These are phyloP conservation scores for Wilhelminamyces savonicus DNA, from an alignment of 805 yeast species.

Conservation along the genomic window DNA sequence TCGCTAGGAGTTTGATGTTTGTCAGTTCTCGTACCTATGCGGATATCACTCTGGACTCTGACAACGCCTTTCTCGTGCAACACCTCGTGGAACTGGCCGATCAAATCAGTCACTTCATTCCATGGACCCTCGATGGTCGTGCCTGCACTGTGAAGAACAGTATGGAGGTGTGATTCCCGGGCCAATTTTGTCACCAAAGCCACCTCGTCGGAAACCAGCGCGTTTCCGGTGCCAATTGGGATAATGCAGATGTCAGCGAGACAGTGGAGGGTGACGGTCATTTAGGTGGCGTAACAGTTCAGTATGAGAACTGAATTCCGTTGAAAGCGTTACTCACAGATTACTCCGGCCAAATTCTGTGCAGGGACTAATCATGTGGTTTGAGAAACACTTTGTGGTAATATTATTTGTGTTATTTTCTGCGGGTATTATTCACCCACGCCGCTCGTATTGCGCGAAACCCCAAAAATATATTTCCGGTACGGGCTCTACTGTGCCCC, in stretches of 20 bases:
- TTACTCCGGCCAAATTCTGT: too few relatives aligned
- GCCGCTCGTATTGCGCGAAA: too few relatives aligned
- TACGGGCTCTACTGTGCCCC: too few relatives aligned
- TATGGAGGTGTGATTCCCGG: constrained; percentile 53
- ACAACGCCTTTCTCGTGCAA: constrained; percentile 65
- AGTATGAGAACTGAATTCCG: too few relatives aligned
- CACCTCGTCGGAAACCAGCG: constrained; percentile 79
- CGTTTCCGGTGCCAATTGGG: constrained; percentile 78
- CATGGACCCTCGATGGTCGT: constrained; percentile 92
- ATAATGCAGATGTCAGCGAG: constrained; percentile 82
- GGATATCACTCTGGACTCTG: constrained; percentile 78
- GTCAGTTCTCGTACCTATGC: constrained; percentile 82
- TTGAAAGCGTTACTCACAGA: too few relatives aligned
- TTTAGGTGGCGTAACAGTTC: too few relatives aligned
- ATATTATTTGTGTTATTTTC: too few relatives aligned
- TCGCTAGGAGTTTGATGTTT: constrained; percentile 68
- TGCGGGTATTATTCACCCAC: too few relatives aligned
- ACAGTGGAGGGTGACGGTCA: constrained; percentile 48
- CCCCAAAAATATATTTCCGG: too few relatives aligned
- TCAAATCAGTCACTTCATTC: constrained; percentile 75
- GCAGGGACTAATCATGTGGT: too few relatives aligned
- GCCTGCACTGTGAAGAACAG: constrained; percentile 84
- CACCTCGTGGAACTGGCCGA: constrained; percentile 70
- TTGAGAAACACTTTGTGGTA: too few relatives aligned
- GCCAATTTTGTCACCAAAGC: constrained; percentile 63